These are phyloP conservation scores for Phytophthora fragariaefolia DNA, from an alignment of 352 stramenopile species.

Conservation along the genomic window DNA sequence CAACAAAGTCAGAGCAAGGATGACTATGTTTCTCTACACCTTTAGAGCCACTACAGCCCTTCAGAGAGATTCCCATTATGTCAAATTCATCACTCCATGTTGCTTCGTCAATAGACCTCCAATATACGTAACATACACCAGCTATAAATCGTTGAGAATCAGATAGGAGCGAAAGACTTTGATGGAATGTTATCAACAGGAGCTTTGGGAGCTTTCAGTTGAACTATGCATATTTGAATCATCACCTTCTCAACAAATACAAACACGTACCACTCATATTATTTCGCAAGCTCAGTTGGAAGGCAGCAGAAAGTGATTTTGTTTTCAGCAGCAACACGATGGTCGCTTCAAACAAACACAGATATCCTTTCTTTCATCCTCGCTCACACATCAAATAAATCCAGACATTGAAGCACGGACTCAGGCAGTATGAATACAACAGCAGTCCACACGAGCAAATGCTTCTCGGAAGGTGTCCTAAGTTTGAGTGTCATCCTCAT, in stretches of 20 bases:
- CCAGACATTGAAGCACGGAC: slow-evolving; percentile 37
- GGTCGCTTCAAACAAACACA: slow-evolving; percentile 71
- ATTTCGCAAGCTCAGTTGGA: slow-evolving; percentile 79
- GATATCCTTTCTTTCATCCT: slow-evolving; percentile 86
- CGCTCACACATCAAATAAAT: slow-evolving; percentile 38
- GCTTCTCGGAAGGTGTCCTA: slow-evolving; percentile 88
- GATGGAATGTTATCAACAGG: slow-evolving; percentile 70
- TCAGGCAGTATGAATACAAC: slow-evolving; percentile 89
- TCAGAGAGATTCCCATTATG: slow-evolving; percentile 88
- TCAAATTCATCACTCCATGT: slow-evolving; percentile 80
- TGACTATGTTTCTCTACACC: slow-evolving; percentile 71
- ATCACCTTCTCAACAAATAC: slow-evolving; percentile 59
- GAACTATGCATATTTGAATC: slow-evolving; percentile 83
- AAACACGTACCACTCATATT: not conserved
- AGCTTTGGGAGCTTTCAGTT: slow-evolving; percentile 68
- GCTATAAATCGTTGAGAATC: slow-evolving; percentile 53
- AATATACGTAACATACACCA: slow-evolving; percentile 9
- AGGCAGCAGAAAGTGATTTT: slow-evolving; percentile 88
- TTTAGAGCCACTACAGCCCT: slow-evolving; percentile 40
- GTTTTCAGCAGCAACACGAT: slow-evolving; percentile 63
- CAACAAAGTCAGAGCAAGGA: slow-evolving; percentile 80
- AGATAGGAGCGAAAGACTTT: slow-evolving; percentile 90
- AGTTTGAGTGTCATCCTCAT: slow-evolving; percentile 77
- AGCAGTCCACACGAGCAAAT: slow-evolving; percentile 77
- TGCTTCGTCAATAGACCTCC: slow-evolving; percentile 8